A percentile compares a stretch with the other conserved stretches of the same genome.
phyloP scores from a whole-genome alignment of 1,284 basidiomycete species.

The Uromyces viciae-fabae region DNA sequence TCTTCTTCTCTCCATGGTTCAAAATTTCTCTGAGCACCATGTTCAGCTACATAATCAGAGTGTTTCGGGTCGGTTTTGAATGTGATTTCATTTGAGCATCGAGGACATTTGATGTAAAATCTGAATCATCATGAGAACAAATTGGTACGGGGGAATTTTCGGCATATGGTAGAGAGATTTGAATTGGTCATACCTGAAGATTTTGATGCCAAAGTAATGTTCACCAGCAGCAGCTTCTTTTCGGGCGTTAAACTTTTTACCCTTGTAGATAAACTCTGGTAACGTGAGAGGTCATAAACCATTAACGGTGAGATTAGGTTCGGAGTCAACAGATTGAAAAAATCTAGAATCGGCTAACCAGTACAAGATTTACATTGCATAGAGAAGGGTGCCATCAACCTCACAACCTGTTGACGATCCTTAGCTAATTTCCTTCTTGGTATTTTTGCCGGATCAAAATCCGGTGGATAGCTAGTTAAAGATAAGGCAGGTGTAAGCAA shows the following conservation, averaged over 20 bases:
- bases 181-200: conserved; percentile 58
- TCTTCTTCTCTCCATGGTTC: conserved; percentile 82
- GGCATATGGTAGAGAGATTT: not conserved
- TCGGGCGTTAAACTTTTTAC: conserved; percentile 98
- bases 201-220: conserved; percentile 97
- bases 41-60: conserved; percentile 85
- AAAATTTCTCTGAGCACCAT: conserved; percentile 89
- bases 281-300: not conserved
- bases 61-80: conserved; percentile 99
- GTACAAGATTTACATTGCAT: conserved; percentile 64
- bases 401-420: conserved; percentile 91
- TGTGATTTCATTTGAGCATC: conserved; percentile 95
- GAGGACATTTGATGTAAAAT: conserved; percentile 64
- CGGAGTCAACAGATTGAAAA: too few relatives aligned
- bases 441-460: conserved; percentile 97
- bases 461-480: conserved; percentile 60
- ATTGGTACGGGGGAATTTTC: conserved; percentile 48
- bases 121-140: conserved; percentile 45
- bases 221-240: conserved; percentile 97
- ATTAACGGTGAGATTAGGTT: conserved; percentile 46
- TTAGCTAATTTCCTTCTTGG: conserved; percentile 79
- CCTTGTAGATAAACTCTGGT: conserved; percentile 46
- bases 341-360: conserved; percentile 22
- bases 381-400: conserved; percentile 97
- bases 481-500: not conserved